phyloP scores from a whole-genome alignment of 2,329 filamentous ascomycete species.

The Coleophoma eucalyptorum region DNA sequence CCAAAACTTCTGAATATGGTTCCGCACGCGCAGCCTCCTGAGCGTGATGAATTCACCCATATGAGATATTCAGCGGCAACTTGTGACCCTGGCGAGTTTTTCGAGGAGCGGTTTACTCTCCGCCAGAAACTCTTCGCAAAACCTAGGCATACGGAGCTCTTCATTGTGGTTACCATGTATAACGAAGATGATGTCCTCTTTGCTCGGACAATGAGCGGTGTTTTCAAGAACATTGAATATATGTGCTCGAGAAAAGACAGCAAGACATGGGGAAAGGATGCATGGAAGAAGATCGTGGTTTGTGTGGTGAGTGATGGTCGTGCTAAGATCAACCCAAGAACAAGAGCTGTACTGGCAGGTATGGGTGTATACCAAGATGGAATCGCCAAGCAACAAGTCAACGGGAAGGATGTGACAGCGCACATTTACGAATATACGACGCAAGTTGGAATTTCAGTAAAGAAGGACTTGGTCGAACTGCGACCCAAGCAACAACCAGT shows the following conservation, averaged over 20 bases:
- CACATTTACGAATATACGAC: slow-evolving; percentile 97
- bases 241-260: slow-evolving; percentile 93
- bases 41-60: slow-evolving; percentile 87
- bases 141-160: slow-evolving; percentile 86
- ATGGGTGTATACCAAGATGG: slow-evolving; percentile 98
- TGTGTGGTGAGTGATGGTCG: slow-evolving; percentile 96
- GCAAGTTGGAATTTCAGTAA: slow-evolving; percentile 81
- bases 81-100: slow-evolving; percentile 87
- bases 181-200: slow-evolving; percentile 98
- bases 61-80: slow-evolving; percentile 95
- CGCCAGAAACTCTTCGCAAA: slow-evolving; percentile 91
- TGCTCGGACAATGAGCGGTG: slow-evolving; percentile 90
- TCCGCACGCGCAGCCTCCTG: slow-evolving; percentile 71
- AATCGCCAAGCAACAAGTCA: slow-evolving; percentile 97
- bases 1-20: slow-evolving; percentile 84
- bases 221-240: slow-evolving; percentile 98
- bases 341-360: slow-evolving; percentile 82
- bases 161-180: slow-evolving; percentile 98
- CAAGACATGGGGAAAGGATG: slow-evolving; percentile 97
- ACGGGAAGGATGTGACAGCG: slow-evolving; percentile 90
- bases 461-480: slow-evolving; percentile 82
- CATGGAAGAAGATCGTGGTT: slow-evolving; percentile 99
- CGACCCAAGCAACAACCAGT: slow-evolving; percentile 86
- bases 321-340: slow-evolving; percentile 93
- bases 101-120: slow-evolving; percentile 83